phyloP scores from a whole-genome alignment of 345 rosid species.

The Citropsis articulata region DNA sequence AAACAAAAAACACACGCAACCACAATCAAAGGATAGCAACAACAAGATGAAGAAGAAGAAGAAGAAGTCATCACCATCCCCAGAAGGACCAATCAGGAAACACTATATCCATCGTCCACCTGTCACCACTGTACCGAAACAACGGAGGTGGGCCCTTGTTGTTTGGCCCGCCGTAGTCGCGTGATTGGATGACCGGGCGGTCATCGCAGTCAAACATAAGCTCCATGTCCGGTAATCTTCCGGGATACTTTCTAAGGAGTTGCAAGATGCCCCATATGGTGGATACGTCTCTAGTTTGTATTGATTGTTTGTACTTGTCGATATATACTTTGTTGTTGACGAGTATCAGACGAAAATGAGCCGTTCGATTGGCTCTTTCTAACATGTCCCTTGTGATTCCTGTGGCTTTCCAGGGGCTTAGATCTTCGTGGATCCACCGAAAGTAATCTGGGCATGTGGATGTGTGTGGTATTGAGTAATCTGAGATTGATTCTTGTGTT shows the following conservation, averaged over 20 bases:
- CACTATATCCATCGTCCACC: slow-evolving; percentile 33
- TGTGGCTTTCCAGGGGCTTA: slow-evolving; percentile 46
- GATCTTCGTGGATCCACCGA: slow-evolving; percentile 73
- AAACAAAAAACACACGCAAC: not conserved
- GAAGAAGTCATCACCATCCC: slow-evolving; percentile 49
- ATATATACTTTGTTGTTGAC: slow-evolving; percentile 39
- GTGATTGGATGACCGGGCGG: slow-evolving; percentile 30
- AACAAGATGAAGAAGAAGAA: not conserved
- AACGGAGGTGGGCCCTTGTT: slow-evolving; percentile 39
- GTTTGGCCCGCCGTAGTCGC: slow-evolving; percentile 29
- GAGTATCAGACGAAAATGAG: slow-evolving; percentile 46
- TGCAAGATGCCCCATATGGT: slow-evolving; percentile 65
- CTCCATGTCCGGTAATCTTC: slow-evolving; percentile 54
- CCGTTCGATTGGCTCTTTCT: slow-evolving; percentile 38
- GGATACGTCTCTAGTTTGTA: slow-evolving; percentile 52
- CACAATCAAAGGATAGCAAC: not conserved
- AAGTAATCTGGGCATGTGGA: slow-evolving; percentile 49
- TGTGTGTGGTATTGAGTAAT: not conserved
- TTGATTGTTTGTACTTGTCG: slow-evolving; percentile 31
- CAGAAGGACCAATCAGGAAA: slow-evolving; percentile 77
- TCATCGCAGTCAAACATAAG: slow-evolving; percentile 59
- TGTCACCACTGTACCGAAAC: slow-evolving; percentile 52
- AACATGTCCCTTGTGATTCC: slow-evolving; percentile 58
- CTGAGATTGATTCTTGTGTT: slow-evolving; percentile 10
- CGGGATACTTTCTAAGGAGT: slow-evolving; percentile 54